Evolutionary conservation across 768 basidiomycete species (phyloP).

Genomic region (Serendipita sp.): DNA sequence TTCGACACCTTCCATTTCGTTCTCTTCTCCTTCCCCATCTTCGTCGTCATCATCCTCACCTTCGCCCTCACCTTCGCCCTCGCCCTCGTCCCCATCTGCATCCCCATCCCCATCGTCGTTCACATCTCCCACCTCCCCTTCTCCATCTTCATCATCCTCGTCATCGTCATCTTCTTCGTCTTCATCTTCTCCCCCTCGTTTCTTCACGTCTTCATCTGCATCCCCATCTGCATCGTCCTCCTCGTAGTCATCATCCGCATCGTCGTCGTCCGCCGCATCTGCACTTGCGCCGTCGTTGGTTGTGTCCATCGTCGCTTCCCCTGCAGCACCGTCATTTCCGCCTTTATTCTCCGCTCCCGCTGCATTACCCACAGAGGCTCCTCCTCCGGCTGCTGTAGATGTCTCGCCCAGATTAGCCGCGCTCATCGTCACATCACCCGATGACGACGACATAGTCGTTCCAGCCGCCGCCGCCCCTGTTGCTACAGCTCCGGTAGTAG

Average conservation of each 20-base stretch:
- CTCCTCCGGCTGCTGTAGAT: conserved; percentile 61
- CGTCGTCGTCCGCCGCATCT: conserved; percentile 31
- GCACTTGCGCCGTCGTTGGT: conserved; percentile 27
- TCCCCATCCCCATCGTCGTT: conserved; percentile 16
- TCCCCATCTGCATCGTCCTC: conserved; percentile 13
- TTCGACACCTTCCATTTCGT: conserved; percentile 6
- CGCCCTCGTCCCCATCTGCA: too few species aligned
- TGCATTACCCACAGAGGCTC: conserved; percentile 67
- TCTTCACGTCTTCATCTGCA: background rate
- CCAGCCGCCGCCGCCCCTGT: too few species aligned
- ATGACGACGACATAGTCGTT: too few species aligned
- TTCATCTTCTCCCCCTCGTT: conserved; percentile 18
- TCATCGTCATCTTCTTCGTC: conserved; percentile 4
- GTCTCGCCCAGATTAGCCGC: too few species aligned
- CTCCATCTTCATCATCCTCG: background rate
- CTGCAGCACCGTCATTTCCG: conserved; percentile 60
- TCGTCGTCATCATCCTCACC: too few species aligned
- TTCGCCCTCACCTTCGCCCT: too few species aligned
- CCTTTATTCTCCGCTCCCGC: conserved; percentile 73
- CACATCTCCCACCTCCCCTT: conserved; percentile 22
- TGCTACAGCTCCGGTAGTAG: too few species aligned
- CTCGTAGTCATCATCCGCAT: conserved; percentile 37
- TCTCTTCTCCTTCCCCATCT: background rate
- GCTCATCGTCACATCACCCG: too few species aligned
- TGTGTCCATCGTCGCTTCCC: conserved; percentile 33